Percentiles rank a stretch among this genome's conserved stretches.
phyloP scores from a whole-genome alignment of 257 asterid species.

The Sherardia arvensis region DNA sequence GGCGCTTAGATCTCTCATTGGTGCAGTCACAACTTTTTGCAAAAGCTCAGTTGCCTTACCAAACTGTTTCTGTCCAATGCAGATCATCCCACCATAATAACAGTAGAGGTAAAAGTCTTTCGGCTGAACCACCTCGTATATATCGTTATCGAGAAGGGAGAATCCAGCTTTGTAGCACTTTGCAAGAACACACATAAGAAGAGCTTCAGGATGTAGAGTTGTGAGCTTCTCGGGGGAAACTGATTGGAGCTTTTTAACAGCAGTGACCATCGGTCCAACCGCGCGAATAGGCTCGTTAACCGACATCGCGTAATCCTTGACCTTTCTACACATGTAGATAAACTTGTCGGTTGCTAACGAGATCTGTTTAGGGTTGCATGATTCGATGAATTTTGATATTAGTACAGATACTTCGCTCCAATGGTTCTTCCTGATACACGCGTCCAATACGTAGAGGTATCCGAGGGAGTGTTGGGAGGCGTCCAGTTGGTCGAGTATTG shows the following conservation, averaged over 20 bases:
- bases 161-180: too few relatives aligned
- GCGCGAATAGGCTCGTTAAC: conserved; percentile 75
- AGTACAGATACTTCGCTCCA: conserved; percentile 42
- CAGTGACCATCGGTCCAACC: conserved; percentile 69
- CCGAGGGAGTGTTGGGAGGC: conserved; percentile 73
- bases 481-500: conserved; percentile 64
- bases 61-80: conserved; percentile 81
- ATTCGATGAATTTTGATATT: conserved; percentile 55
- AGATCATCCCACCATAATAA: conserved; percentile 96
- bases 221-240: conserved; percentile 80
- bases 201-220: conserved; percentile 76
- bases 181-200: conserved; percentile 79
- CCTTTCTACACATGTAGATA: conserved; percentile 58
- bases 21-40: conserved; percentile 92
- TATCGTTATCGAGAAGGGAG: too few relatives aligned
- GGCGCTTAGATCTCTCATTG: conserved; percentile 71
- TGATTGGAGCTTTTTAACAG: conserved; percentile 57
- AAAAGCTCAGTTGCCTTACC: conserved; percentile 79
- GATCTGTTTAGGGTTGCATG: conserved; percentile 64
- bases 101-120: too few relatives aligned
- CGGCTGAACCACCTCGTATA: too few relatives aligned
- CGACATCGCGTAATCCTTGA: conserved; percentile 60
- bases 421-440: conserved; percentile 55
- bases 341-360: conserved; percentile 75
- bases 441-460: conserved; percentile 75